A percentile compares a stretch with the other conserved stretches of the same genome.
Conservation (phyloP, 2,329 filamentous ascomycete species). For the Bipolaris sorokiniana region DNA sequence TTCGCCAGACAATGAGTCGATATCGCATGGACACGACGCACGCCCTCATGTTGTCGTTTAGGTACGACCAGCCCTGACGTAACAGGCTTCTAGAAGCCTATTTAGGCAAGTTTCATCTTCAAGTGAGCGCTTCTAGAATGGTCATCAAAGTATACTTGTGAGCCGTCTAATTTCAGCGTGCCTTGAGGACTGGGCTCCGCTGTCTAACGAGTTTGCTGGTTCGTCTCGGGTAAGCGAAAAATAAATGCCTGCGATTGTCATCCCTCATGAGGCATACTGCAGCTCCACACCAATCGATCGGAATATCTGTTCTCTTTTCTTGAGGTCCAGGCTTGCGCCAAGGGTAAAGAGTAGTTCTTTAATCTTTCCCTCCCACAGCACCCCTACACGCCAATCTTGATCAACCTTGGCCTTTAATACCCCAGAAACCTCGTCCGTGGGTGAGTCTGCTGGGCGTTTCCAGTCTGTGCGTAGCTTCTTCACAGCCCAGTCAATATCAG, state of each 20-base stretch:
- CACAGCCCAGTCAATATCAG: conserved; percentile 53
- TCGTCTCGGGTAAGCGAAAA: conserved; percentile 12
- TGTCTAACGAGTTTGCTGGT: conserved; percentile 2
- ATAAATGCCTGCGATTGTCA: conserved; percentile 19
- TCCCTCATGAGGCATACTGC: conserved; percentile 76
- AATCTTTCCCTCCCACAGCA: conserved; percentile 91
- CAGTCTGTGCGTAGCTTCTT: conserved; percentile 53
- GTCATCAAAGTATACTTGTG: conserved; percentile 16
- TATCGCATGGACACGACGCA: conserved; percentile 15
- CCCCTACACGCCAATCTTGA: conserved; percentile 81
- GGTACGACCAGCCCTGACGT: conserved; percentile 24
- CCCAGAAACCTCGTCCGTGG: conserved; percentile 74
- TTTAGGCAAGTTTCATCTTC: conserved; percentile 19
- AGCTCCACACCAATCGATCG: conserved; percentile 78
- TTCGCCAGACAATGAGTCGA: conserved; percentile 24
- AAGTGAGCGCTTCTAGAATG: conserved; percentile 25
- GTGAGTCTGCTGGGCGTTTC: conserved; percentile 37
- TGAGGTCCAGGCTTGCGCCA: conserved; percentile 83
- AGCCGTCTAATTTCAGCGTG: conserved; percentile 6
- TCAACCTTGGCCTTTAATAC: conserved; percentile 90
- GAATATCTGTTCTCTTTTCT: conserved; percentile 76
- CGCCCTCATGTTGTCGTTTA: conserved; percentile 10
- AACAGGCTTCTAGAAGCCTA: conserved; percentile 27
- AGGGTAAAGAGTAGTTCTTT: conserved; percentile 93
- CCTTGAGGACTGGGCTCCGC: conserved; percentile 10